These are phyloP conservation scores for Urtica urens DNA, from an alignment of 306 rosid species.

Conservation along the genomic window DNA sequence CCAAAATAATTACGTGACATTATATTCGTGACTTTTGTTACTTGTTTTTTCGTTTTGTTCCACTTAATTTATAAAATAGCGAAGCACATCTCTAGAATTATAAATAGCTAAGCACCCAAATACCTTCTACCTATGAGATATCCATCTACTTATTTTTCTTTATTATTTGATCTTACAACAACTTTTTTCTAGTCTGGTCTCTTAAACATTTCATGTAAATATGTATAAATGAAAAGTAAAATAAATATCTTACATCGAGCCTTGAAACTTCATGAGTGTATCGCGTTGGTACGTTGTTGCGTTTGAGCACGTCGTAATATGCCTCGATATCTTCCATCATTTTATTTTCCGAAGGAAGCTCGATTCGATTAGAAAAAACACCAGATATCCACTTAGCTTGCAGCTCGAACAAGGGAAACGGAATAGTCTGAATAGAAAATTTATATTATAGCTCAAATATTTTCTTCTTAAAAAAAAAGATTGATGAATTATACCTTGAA, in stretches of 20 bases:
- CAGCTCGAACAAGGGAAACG: conserved; percentile 43
- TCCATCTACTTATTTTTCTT: no score
- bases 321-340: conserved; percentile 49
- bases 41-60: no score
- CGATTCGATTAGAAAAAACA: conserved; percentile 47
- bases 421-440: conserved; percentile 28
- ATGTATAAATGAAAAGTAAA: neutral
- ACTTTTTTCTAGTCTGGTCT: neutral
- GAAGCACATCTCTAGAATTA: no score
- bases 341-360: conserved; percentile 56
- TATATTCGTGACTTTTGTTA: no score
- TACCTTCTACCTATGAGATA: no score
- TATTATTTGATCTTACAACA: no score
- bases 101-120: no score
- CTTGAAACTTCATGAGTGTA: conserved; percentile 22
- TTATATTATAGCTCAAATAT: neutral
- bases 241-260: neutral
- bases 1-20: no score
- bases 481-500: conserved; percentile 26
- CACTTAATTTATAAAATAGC: no score
- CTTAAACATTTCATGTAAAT: neutral
- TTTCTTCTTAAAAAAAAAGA: neutral
- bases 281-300: conserved; percentile 21
- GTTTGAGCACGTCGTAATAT: conserved; percentile 25
- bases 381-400: conserved; percentile 82